phyloP scores from a whole-genome alignment of 2,329 filamentous ascomycete species.

The Tolypocladium tundrense region DNA sequence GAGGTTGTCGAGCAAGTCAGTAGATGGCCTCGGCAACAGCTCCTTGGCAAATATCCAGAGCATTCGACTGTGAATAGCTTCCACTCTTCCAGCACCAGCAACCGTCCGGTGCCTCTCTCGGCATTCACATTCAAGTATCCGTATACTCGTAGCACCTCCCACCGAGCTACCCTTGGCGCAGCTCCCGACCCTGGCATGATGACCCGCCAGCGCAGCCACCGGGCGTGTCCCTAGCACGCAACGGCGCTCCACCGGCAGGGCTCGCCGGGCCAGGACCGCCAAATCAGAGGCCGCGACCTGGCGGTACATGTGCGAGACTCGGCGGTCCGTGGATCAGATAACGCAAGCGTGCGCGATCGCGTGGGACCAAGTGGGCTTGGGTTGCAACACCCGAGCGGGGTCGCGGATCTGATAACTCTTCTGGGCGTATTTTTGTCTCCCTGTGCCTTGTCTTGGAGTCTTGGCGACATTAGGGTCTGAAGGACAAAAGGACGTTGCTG shows the following conservation, averaged over 20 bases:
- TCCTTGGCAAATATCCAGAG: not conserved
- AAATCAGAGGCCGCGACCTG: not conserved
- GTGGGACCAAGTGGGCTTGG: not conserved
- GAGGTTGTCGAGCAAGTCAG: not conserved
- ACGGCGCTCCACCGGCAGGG: not conserved
- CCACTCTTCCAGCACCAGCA: not conserved
- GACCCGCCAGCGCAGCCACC: not conserved
- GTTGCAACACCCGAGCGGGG: not conserved
- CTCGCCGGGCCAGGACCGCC: not conserved
- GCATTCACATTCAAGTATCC: not conserved
- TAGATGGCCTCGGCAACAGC: not conserved
- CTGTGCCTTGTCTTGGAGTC: too few relatives aligned
- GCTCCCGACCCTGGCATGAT: not conserved
- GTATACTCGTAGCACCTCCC: not conserved
- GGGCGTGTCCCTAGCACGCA: not conserved
- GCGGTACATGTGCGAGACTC: not conserved
- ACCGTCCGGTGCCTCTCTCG: not conserved
- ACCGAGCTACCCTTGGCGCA: not conserved
- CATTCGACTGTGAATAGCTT: not conserved
- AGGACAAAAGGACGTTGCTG: not conserved
- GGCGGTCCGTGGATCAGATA: constrained; percentile 1
- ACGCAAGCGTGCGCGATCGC: not conserved
- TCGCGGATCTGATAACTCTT: constrained; percentile 1
- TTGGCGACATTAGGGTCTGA: too few relatives aligned
- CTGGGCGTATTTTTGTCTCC: not conserved